Conservation (phyloP, 1,284 basidiomycete species). For the Sanghuangporus sanghuang region DNA sequence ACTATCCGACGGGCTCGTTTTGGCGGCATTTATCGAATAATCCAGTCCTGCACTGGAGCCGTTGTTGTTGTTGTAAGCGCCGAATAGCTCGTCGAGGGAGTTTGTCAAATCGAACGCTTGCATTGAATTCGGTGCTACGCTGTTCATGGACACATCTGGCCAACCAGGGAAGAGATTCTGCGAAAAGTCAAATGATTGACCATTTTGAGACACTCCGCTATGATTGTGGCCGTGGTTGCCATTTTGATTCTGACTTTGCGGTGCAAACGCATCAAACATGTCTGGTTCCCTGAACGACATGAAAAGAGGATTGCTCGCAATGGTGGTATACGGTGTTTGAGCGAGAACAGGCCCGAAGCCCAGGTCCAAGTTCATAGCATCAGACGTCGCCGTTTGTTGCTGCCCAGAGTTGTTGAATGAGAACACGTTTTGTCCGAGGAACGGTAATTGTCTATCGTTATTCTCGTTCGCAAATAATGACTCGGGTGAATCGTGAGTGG, state of each 20-base stretch:
- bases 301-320: conserved; percentile 73
- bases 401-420: conserved; percentile 50
- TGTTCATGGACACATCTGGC: conserved; percentile 34
- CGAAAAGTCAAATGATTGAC: conserved; percentile 13
- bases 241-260: not conserved
- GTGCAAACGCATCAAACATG: conserved; percentile 7
- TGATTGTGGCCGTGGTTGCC: not conserved
- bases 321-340: conserved; percentile 56
- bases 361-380: conserved; percentile 59
- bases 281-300: conserved; percentile 72
- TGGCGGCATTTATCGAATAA: conserved; percentile 41
- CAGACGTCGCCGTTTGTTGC: conserved; percentile 40
- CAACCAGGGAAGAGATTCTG: conserved; percentile 24
- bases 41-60: conserved; percentile 27
- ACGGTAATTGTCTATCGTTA: conserved; percentile 57
- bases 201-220: not conserved
- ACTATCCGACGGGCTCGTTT: conserved; percentile 34
- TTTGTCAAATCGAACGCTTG: conserved; percentile 17
- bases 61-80: conserved; percentile 26
- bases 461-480: conserved; percentile 31
- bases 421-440: conserved; percentile 58
- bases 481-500: conserved; percentile 30
- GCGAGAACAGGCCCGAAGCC: conserved; percentile 34
- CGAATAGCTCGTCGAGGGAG: conserved; percentile 55
- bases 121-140: conserved; percentile 29